Conservation (phyloP, 495 filamentous ascomycete genomes). For the Aspergillus baeticus region DNA sequence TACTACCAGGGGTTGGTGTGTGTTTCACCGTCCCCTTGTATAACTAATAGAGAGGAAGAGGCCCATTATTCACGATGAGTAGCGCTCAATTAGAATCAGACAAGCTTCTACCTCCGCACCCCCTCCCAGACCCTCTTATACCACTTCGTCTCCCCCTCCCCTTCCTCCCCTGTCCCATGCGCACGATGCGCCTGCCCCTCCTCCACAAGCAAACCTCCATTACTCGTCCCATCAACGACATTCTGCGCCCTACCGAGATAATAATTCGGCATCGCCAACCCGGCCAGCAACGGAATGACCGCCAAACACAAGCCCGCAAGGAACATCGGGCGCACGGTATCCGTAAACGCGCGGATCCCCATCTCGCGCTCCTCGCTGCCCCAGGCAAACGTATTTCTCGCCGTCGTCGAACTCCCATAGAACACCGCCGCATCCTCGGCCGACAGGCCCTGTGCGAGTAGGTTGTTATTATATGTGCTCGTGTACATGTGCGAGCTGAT, state of each 20-base stretch:
- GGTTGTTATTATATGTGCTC: slow-evolving; percentile 6
- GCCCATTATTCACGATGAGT: too few relatives aligned
- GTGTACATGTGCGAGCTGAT: slow-evolving; percentile 15
- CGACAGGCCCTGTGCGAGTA: slow-evolving; percentile 3
- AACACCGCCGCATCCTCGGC: neutral
- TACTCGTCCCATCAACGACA: slow-evolving; percentile 13
- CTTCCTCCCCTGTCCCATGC: too few relatives aligned
- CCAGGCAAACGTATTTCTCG: slow-evolving; percentile 8
- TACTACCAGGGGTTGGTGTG: too few relatives aligned
- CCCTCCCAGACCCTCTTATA: too few relatives aligned
- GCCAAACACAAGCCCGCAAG: slow-evolving; percentile 11
- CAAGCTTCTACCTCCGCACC: too few relatives aligned
- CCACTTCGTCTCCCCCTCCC: too few relatives aligned
- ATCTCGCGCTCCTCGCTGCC: slow-evolving; percentile 9
- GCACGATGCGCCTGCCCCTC: neutral
- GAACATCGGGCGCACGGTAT: slow-evolving; percentile 6
- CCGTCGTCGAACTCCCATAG: slow-evolving; percentile 11
- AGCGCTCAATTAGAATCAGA: too few relatives aligned
- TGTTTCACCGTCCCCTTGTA: too few relatives aligned
- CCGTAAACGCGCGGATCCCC: slow-evolving; percentile 15
- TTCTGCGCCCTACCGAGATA: slow-evolving; percentile 20
- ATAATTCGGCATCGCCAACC: slow-evolving; percentile 15
- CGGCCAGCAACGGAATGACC: slow-evolving; percentile 11
- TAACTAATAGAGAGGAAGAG: too few relatives aligned
- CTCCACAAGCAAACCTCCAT: slow-evolving; percentile 9